phyloP scores from a whole-genome alignment of 176 grass and related monocot species.

The Aegilops speltoides region DNA sequence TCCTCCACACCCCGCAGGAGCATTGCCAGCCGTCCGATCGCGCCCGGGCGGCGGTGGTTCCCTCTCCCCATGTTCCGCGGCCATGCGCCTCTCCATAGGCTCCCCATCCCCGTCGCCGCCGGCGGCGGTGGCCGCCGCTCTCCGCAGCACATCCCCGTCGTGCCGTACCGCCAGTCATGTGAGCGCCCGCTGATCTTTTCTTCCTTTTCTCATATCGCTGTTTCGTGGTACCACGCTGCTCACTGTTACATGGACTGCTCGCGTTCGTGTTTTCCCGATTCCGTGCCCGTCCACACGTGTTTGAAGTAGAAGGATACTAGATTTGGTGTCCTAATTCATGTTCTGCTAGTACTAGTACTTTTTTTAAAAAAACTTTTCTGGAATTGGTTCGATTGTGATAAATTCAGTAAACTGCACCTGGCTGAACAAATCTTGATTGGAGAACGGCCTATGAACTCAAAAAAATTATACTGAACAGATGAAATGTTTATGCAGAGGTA shows the following conservation, averaged over 20 bases:
- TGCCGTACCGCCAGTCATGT: slow-evolving; percentile 12
- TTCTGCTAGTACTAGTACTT: background rate
- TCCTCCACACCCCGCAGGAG: background rate
- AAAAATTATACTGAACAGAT: background rate
- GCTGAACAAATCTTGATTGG: background rate
- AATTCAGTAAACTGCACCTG: background rate
- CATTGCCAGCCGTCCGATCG: slow-evolving; percentile 22
- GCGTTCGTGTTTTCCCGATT: background rate
- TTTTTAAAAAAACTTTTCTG: background rate
- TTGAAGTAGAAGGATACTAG: background rate
- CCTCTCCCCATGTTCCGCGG: slow-evolving; percentile 23
- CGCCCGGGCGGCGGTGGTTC: slow-evolving; percentile 13
- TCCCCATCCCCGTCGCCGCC: slow-evolving; percentile 11
- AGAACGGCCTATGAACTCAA: background rate
- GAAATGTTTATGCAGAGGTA: background rate
- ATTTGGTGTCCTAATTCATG: background rate
- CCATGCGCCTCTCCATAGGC: slow-evolving; percentile 43
- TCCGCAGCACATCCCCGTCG: slow-evolving; percentile 25
- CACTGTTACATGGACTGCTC: background rate
- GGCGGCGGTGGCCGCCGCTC: slow-evolving; percentile 9
- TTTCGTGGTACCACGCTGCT: background rate
- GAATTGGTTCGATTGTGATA: background rate
- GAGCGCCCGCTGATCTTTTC: slow-evolving; percentile 10
- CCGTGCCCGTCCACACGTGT: background rate
- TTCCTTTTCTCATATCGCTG: background rate